Evolutionary conservation across 768 basidiomycete genomes (phyloP).

Genomic region (Lanmaoa rubissima): DNA sequence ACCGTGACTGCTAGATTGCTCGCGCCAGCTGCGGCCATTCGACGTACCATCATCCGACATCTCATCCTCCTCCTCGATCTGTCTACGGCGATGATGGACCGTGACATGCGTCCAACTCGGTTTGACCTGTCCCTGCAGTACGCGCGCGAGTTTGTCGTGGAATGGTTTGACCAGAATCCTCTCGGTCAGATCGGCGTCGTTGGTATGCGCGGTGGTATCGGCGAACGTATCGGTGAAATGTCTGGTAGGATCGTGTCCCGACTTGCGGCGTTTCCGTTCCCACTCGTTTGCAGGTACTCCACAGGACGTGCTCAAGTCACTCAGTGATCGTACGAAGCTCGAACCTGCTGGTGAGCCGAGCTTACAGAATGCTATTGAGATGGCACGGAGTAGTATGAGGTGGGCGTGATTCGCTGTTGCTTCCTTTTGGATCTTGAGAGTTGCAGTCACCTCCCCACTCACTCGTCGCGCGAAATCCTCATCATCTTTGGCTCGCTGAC

Average conservation of each 20-base stretch:
- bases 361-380: constrained; percentile 95
- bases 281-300: constrained; percentile 69
- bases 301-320: constrained; percentile 87
- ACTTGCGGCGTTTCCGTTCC: background rate
- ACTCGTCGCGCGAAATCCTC: constrained; percentile 93
- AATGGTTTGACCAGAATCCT: constrained; percentile 99
- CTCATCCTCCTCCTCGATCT: constrained; percentile 90
- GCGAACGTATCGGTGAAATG: constrained; percentile 89
- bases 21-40: constrained; percentile 81
- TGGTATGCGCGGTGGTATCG: constrained; percentile 87
- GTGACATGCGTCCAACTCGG: constrained; percentile 93
- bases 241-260: constrained; percentile 57
- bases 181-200: constrained; percentile 95
- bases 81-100: constrained; percentile 88
- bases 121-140: constrained; percentile 91
- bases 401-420: constrained; percentile 29
- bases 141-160: constrained; percentile 84
- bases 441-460: constrained; percentile 89
- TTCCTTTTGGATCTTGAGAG: constrained; percentile 4
- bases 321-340: constrained; percentile 83
- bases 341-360: constrained; percentile 93
- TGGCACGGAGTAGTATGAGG: constrained; percentile 94
- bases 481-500: constrained; percentile 95
- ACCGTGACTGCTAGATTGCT: constrained; percentile 53
- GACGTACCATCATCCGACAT: constrained; percentile 95